These are phyloP conservation scores for Helminthosporium solani DNA, from an alignment of 2,329 filamentous ascomycete genomes.

Conservation along the genomic window DNA sequence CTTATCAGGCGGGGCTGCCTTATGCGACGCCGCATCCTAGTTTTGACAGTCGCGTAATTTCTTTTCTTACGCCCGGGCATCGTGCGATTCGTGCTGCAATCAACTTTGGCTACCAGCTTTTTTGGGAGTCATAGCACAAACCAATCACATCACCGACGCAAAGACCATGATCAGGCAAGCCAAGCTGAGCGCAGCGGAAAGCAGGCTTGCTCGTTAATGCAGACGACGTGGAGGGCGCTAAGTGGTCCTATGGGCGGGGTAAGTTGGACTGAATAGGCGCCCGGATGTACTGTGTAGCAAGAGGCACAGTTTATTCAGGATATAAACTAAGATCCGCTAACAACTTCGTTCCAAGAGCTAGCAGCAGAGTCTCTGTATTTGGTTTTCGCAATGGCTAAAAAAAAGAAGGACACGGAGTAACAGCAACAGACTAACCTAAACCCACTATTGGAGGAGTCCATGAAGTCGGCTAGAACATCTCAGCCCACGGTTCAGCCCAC, in stretches of 20 bases:
- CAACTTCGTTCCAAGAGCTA: neutral
- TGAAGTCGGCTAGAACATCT: neutral
- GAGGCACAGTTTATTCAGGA: neutral
- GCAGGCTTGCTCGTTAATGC: too few relatives aligned
- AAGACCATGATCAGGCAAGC: too few relatives aligned
- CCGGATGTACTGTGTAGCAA: too few relatives aligned
- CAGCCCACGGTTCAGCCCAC: neutral
- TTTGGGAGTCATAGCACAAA: too few relatives aligned
- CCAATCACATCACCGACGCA: too few relatives aligned
- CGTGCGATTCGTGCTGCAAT: too few relatives aligned
- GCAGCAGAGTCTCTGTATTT: neutral
- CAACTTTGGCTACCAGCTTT: too few relatives aligned
- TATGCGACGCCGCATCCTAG: too few relatives aligned
- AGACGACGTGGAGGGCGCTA: constrained; percentile 1
- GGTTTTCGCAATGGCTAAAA: constrained; percentile 1
- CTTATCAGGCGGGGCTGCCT: too few relatives aligned
- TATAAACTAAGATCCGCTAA: neutral
- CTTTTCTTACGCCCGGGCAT: too few relatives aligned
- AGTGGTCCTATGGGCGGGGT: neutral
- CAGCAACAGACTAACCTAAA: neutral
- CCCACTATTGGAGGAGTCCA: neutral
- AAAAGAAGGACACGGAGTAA: neutral
- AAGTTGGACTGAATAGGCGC: constrained; percentile 1
- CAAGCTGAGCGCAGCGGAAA: too few relatives aligned
- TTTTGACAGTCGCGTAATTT: too few relatives aligned